A percentile compares a stretch with the other conserved stretches of the same genome.
phyloP scores from a whole-genome alignment of 2,329 filamentous ascomycete genomes.

The Aspergillus viridinutans region DNA sequence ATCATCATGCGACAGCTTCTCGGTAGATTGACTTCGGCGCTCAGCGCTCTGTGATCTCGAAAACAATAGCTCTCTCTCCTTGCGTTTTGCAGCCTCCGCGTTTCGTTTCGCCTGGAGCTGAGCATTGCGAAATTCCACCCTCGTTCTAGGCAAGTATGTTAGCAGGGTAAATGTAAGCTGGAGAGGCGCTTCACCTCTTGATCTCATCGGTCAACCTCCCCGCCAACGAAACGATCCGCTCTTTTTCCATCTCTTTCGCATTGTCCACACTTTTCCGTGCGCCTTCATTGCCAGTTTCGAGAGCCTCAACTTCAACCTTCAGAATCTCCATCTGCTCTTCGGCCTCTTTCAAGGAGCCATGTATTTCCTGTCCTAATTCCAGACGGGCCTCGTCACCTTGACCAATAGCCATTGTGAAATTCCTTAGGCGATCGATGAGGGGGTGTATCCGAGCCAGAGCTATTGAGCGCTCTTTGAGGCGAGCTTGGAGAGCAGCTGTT shows the following conservation, averaged over 20 bases:
- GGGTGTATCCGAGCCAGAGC: conserved; percentile 51
- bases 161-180: not conserved
- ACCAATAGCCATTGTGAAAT: conserved; percentile 58
- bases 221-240: conserved; percentile 62
- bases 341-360: conserved; percentile 68
- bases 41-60: conserved; percentile 43
- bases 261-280: conserved; percentile 38
- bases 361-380: conserved; percentile 77
- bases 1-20: conserved; percentile 64
- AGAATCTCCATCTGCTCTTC: conserved; percentile 82
- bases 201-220: conserved; percentile 67
- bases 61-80: conserved; percentile 73
- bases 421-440: conserved; percentile 55
- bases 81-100: conserved; percentile 67
- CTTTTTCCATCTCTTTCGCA: conserved; percentile 59
- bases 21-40: conserved; percentile 29
- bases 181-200: conserved; percentile 52
- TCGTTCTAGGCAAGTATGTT: conserved; percentile 39
- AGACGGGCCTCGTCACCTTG: conserved; percentile 62
- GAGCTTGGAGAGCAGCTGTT: conserved; percentile 40
- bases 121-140: conserved; percentile 72
- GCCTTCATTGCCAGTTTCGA: conserved; percentile 46
- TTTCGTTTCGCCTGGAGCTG: conserved; percentile 74
- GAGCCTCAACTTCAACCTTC: conserved; percentile 70
- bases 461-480: conserved; percentile 51